Percentiles rank a stretch among this genome's conserved stretches.
Evolutionary conservation across 2,329 filamentous ascomycete genomes (phyloP).

Genomic region (Pseudophaeomoniella oleicola): DNA sequence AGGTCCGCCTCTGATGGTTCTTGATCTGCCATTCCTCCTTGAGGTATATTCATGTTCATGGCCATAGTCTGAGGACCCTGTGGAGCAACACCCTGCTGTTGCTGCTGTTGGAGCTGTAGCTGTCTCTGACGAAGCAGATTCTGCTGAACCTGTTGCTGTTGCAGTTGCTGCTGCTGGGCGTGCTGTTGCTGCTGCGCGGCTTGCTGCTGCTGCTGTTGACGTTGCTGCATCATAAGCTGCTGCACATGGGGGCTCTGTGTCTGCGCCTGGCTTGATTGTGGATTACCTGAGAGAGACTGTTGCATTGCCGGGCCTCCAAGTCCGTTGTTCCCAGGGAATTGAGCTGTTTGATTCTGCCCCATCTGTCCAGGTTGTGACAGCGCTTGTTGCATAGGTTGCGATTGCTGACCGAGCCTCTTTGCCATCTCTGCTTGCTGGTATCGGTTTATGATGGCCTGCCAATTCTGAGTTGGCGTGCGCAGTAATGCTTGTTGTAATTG

Average conservation of each 20-base stretch:
- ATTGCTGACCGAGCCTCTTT: slow-evolving; percentile 4
- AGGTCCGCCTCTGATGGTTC: neutral
- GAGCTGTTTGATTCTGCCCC: slow-evolving; percentile 7
- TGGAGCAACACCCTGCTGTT: slow-evolving; percentile 2
- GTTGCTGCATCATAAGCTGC: slow-evolving; percentile 9
- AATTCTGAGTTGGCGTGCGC: slow-evolving; percentile 9
- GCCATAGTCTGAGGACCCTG: slow-evolving; percentile 2
- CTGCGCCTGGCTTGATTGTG: slow-evolving; percentile 5
- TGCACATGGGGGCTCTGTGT: slow-evolving; percentile 5
- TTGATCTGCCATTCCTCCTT: neutral
- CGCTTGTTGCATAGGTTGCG: slow-evolving; percentile 10
- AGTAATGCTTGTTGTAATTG: slow-evolving; percentile 9
- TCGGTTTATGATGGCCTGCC: slow-evolving; percentile 6
- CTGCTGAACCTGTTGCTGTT: slow-evolving; percentile 5
- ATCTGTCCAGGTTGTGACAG: slow-evolving; percentile 10
- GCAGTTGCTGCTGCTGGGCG: slow-evolving; percentile 1
- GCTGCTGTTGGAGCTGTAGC: slow-evolving; percentile 1
- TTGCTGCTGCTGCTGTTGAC: slow-evolving; percentile 9
- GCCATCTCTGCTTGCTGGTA: neutral
- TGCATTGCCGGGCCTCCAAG: slow-evolving; percentile 8
- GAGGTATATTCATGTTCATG: neutral
- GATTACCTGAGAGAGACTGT: slow-evolving; percentile 11
- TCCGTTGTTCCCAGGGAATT: slow-evolving; percentile 7
- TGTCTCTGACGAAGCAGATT: neutral
- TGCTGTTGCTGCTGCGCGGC: slow-evolving; percentile 3